Percentiles rank a stretch among this genome's conserved stretches.
Conservation (phyloP, 257 asterid species). For the Datura wrightii region DNA sequence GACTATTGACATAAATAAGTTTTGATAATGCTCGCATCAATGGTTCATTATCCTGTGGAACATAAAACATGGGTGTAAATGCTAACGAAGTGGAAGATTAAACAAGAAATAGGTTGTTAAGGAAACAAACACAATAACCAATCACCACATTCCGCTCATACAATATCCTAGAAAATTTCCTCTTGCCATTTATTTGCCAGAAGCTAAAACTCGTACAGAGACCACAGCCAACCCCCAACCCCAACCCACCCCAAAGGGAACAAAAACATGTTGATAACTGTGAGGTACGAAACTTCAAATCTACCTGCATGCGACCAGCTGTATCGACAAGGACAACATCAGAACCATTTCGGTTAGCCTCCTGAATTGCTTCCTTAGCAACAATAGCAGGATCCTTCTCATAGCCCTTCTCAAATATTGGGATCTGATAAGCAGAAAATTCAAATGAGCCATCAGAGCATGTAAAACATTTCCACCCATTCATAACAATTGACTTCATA, state of each 20-base stretch:
- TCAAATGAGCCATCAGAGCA: not conserved
- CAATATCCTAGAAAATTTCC: not conserved
- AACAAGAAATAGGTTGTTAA: not conserved
- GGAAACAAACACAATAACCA: not conserved
- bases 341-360: slow-evolving; percentile 82
- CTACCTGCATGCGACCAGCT: slow-evolving; percentile 98
- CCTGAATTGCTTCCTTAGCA: slow-evolving; percentile 95
- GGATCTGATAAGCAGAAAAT: slow-evolving; percentile 54
- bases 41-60: slow-evolving; percentile 86
- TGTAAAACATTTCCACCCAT: not conserved
- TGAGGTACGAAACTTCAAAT: slow-evolving; percentile 25
- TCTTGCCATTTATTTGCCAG: not conserved
- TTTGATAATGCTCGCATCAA: slow-evolving; percentile 95
- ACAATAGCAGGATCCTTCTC: slow-evolving; percentile 98
- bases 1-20: slow-evolving; percentile 80
- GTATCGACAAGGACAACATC: slow-evolving; percentile 98
- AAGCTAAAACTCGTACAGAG: not conserved
- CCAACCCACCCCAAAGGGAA: not conserved
- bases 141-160: not conserved
- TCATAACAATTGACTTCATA: slow-evolving; percentile 9
- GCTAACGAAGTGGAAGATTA: not conserved
- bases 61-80: not conserved
- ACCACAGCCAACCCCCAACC: no score
- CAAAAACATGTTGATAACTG: not conserved
- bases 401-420: slow-evolving; percentile 94